These are phyloP conservation scores for Fagus crenata DNA, from an alignment of 306 rosid genomes.

Conservation along the genomic window DNA sequence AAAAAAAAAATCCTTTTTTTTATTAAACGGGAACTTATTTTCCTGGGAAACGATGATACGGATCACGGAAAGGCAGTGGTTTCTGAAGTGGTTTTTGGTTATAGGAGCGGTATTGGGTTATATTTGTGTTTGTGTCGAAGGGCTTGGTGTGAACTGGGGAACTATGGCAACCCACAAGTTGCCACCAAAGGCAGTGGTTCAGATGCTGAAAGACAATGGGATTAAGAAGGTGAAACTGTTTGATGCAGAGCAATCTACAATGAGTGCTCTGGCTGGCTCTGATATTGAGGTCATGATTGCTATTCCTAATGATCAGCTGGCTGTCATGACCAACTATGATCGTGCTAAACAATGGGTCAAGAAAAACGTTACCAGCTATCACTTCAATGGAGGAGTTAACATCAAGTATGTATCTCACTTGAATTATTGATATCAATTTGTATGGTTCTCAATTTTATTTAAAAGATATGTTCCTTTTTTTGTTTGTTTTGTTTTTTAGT, in stretches of 20 bases:
- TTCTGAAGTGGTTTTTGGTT: slow-evolving; percentile 39
- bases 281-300: slow-evolving; percentile 94
- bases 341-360: slow-evolving; percentile 81
- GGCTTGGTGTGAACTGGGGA: slow-evolving; percentile 97
- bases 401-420: slow-evolving; percentile 56
- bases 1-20: background rate
- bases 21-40: background rate
- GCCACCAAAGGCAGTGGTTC: slow-evolving; percentile 72
- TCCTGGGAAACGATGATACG: background rate
- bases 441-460: background rate
- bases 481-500: background rate
- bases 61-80: slow-evolving; percentile 39
- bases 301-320: slow-evolving; percentile 86
- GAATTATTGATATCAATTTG: background rate
- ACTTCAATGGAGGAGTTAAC: slow-evolving; percentile 81
- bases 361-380: slow-evolving; percentile 67
- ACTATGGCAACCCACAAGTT: slow-evolving; percentile 75
- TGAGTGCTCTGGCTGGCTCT: slow-evolving; percentile 75
- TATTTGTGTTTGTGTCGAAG: slow-evolving; percentile 42
- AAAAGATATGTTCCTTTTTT: background rate
- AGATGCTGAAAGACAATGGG: slow-evolving; percentile 85
- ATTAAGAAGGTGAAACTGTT: slow-evolving; percentile 88
- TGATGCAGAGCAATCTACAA: slow-evolving; percentile 71
- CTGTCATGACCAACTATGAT: slow-evolving; percentile 50
- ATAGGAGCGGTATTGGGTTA: slow-evolving; percentile 40